Evolutionary conservation across 345 rosid species (phyloP).

Genomic region (Angophora floribunda): DNA sequence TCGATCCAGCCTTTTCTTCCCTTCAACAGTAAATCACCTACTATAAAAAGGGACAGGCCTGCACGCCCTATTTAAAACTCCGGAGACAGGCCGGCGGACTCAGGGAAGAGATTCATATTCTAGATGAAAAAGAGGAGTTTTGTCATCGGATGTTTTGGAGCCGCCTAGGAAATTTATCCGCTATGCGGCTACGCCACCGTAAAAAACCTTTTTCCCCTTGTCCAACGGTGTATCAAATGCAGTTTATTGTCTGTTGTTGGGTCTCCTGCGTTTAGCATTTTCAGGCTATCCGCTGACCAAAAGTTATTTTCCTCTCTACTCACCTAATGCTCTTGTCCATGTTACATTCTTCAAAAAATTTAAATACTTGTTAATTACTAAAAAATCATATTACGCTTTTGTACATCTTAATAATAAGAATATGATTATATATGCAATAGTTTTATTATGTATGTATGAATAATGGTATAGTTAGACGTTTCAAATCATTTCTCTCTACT

Average conservation of each 20-base stretch:
- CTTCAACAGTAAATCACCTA: background rate
- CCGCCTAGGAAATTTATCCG: background rate
- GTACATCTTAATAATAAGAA: background rate
- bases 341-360: background rate
- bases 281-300: background rate
- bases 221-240: background rate
- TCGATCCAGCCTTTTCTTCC: background rate
- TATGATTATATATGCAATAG: background rate
- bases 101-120: background rate
- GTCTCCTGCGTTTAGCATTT: background rate
- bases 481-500: background rate
- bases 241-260: background rate
- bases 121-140: background rate
- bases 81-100: background rate
- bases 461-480: background rate
- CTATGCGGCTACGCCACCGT: background rate
- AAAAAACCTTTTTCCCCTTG: background rate
- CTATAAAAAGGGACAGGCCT: background rate
- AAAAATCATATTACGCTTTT: background rate
- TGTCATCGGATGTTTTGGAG: background rate
- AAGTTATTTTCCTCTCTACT: background rate
- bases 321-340: background rate
- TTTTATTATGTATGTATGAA: background rate
- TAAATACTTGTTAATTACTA: background rate
- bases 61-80: background rate